Evolutionary conservation across 2,329 filamentous ascomycete species (phyloP), one percentile per base, ranked within the genome.

Genomic region (Diplodia mutila): DNA sequence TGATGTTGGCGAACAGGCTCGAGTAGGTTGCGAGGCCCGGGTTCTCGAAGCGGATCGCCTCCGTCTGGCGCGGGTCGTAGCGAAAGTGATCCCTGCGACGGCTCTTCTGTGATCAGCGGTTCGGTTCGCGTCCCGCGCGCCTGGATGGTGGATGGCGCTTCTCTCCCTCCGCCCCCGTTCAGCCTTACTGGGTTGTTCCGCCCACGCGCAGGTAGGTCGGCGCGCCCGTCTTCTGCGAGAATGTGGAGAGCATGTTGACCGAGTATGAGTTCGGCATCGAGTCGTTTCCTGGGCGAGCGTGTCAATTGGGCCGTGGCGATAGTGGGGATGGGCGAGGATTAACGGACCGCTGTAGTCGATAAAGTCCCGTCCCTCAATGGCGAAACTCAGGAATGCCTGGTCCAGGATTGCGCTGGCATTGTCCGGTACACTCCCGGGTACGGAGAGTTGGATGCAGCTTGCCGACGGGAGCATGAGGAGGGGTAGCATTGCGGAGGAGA

Each of bases 181-280:
- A 5, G 9, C 9, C 61, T n/a, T 55, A 66, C 63, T 54, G 52
- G 9, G 63, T 66, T 11, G 63, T 66, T 14, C 63, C 63, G 25
- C 63, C 63, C 12, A 66, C 27, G 16, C 63, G 63, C 21, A 66
- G 27, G 25, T 57, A 66, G 2, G 37, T 48, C 23, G 34, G 12
- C 14, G 52, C 39, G 25, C 63, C 63, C 12, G 63, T 66, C 16
- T 55, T 66, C n/a, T 48, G n/a, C 1, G 42, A 55, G 25, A 66
- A 66, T 8, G 37, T 37, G 16, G 63, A 54, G 9, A 66, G 42
- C 63, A 66, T 66, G 63, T 66, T 66, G 4, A 25, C 32, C 6
- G 63, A 66, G 27, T 34, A 66, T n/a, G 48, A 37, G 42, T 66
- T 66, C 18, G 51, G 52, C 25, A 27, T 23, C 3, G 37, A 18